A percentile compares a stretch with the other conserved stretches of the same genome.
phyloP scores from a whole-genome alignment of 257 asterid species.

The Ocimum tenuiflorum region DNA sequence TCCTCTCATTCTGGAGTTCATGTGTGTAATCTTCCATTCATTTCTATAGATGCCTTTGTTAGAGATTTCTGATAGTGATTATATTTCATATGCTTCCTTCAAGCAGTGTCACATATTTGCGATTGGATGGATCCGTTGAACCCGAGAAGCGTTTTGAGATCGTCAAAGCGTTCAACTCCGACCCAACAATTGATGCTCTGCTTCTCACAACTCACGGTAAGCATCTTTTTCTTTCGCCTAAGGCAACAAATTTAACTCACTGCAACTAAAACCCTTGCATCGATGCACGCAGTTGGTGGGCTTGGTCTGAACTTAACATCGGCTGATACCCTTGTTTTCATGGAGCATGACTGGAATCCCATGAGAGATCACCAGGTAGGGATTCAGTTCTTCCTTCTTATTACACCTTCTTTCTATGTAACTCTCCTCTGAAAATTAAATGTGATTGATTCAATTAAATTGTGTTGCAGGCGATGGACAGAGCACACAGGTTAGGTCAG shows the following conservation, averaged over 20 bases:
- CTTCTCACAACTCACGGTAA: slow-evolving; percentile 96
- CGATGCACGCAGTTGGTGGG: slow-evolving; percentile 73
- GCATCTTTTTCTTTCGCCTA: slow-evolving; percentile 6
- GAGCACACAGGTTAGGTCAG: slow-evolving; percentile 99
- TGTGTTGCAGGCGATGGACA: slow-evolving; percentile 98
- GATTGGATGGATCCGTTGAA: slow-evolving; percentile 96
- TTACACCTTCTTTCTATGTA: background rate
- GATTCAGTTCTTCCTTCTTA: slow-evolving; percentile 1
- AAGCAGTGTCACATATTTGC: slow-evolving; percentile 82
- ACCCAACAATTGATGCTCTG: slow-evolving; percentile 93
- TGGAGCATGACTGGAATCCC: slow-evolving; percentile 99
- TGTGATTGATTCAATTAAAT: no score
- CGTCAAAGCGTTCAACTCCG: slow-evolving; percentile 96
- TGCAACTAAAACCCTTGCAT: slow-evolving; percentile 6
- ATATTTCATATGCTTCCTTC: slow-evolving; percentile 20
- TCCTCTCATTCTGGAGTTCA: background rate
- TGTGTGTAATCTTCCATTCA: background rate
- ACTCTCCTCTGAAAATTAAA: background rate
- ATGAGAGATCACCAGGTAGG: slow-evolving; percentile 98
- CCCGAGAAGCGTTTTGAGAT: slow-evolving; percentile 94
- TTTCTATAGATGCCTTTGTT: background rate
- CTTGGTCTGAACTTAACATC: slow-evolving; percentile 97
- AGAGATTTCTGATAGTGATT: slow-evolving; percentile 3
- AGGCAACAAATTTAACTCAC: background rate
- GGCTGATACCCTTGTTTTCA: slow-evolving; percentile 97